phyloP scores from a whole-genome alignment of 2,329 filamentous ascomycete species.

The Aspergillus calidoustus region DNA sequence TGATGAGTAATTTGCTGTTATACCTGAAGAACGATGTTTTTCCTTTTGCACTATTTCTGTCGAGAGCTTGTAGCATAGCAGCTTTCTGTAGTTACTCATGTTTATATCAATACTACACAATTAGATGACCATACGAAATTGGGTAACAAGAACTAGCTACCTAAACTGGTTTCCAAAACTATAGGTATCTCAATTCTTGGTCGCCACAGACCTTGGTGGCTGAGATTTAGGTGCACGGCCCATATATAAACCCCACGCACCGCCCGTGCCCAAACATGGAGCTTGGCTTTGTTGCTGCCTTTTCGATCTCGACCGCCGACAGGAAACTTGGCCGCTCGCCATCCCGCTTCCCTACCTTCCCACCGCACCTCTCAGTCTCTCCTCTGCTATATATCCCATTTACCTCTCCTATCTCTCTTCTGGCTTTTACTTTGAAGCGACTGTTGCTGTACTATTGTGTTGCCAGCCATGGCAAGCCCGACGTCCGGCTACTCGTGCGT shows the following conservation, averaged over 20 bases:
- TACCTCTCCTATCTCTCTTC: constrained; percentile 1
- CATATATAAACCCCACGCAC: constrained; percentile 7
- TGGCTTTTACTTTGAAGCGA: constrained; percentile 19
- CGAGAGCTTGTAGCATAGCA: constrained; percentile 38
- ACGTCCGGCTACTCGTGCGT: constrained; percentile 51
- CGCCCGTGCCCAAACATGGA: constrained; percentile 15
- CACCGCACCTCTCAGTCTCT: constrained; percentile 9
- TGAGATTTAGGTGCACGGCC: constrained; percentile 1
- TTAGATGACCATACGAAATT: not conserved
- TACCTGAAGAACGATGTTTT: constrained; percentile 11
- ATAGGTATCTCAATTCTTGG: not conserved
- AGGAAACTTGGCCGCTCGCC: constrained; percentile 26
- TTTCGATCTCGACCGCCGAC: constrained; percentile 6
- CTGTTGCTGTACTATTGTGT: constrained; percentile 20
- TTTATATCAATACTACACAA: constrained; percentile 13
- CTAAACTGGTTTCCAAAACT: not conserved
- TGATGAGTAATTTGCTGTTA: constrained; percentile 72
- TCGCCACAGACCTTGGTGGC: not conserved
- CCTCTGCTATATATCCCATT: constrained; percentile 14
- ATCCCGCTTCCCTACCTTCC: constrained; percentile 21
- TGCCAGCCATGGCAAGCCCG: constrained; percentile 51
- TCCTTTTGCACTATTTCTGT: constrained; percentile 25
- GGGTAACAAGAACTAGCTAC: not conserved
- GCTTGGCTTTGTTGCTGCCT: constrained; percentile 19
- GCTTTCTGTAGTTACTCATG: constrained; percentile 42